phyloP scores from a whole-genome alignment of 768 basidiomycete genomes.

The Mycena galericulata region DNA sequence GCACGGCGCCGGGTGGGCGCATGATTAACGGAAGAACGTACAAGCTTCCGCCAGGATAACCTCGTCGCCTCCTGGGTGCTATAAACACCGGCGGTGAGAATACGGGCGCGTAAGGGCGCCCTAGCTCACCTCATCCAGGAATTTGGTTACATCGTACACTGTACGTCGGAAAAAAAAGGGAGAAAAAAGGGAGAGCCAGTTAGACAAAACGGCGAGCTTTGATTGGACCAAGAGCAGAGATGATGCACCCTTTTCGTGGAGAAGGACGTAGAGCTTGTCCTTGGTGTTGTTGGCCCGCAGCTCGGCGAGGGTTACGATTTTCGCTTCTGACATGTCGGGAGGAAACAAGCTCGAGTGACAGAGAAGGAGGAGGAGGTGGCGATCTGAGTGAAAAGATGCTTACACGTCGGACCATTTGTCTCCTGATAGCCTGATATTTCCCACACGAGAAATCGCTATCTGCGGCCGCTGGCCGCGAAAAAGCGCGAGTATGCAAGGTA shows the following conservation, averaged over 20 bases:
- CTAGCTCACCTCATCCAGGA: conserved; percentile 88
- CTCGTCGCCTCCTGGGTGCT: conserved; percentile 99
- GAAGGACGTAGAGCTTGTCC: conserved; percentile 83
- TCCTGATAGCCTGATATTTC: conserved; percentile 44
- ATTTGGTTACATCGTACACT: conserved; percentile 96
- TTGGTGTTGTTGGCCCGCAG: conserved; percentile 82
- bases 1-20: conserved; percentile 14
- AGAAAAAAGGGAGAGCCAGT: conserved; percentile 38
- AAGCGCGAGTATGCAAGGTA: not conserved
- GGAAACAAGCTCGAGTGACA: conserved; percentile 28
- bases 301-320: conserved; percentile 76
- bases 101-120: not conserved
- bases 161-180: conserved; percentile 33
- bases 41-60: conserved; percentile 94
- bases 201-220: conserved; percentile 43
- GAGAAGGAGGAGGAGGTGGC: conserved; percentile 37
- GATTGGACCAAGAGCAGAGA: conserved; percentile 47
- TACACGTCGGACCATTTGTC: conserved; percentile 37
- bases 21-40: conserved; percentile 52
- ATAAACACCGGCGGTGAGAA: conserved; percentile 17
- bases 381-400: conserved; percentile 46
- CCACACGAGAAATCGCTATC: conserved; percentile 38
- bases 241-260: conserved; percentile 83
- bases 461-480: not conserved
- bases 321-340: conserved; percentile 56